Base-by-base conservation (phyloP, 306 rosid species). In the Acacia melanoxylon region DNA sequence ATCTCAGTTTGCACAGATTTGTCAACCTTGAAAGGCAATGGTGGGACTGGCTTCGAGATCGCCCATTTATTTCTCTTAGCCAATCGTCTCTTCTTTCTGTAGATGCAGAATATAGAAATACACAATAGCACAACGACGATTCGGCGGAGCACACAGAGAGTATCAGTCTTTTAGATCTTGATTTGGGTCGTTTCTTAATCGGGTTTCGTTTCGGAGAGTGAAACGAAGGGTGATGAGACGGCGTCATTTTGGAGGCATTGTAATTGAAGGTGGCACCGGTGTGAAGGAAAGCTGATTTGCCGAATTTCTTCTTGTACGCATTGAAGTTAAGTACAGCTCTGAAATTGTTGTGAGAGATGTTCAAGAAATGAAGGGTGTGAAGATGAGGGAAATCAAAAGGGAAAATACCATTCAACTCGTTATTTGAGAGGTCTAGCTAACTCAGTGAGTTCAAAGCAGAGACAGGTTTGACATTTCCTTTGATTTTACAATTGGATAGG, bases 351-450 rank as follows among this genome's bases (percentile, higher is more conserved):
- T 27, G 16, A 0, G 98, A 93, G 71, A 93, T 78, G 85, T 91
- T 95, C 6, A 91, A 68, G 72, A 89, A 89, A 9, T 78, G 59
- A 15, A 95, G 89, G 24, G 7, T 42, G 35, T 5, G 45, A 3
- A 90, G 83, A 12, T 81, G 89, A 68, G 97, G 97, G 62, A 95
- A 92, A 85, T 95, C 97, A 3, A 77, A 68, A 61, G 98, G 98
- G 80, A 95, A 93, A 82, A 3, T 37, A 20, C 98, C 98, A 10
- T 80, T 84, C 48, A 95, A 52, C 2, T 68, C 75, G 86, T 95
- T 95, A 31, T 84, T 86, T 13, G 99, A 93, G 27, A 93, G 35
- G 83, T 95, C 97, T 12, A 95, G 79, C 82, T 87, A 83, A 27
- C 83, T 84, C n/a, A 95, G 86, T 20, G 88, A 74, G 35, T 48